A percentile compares a stretch with the other conserved stretches of the same genome.
These are phyloP conservation scores for Aspergillus avenaceus DNA, from an alignment of 495 filamentous ascomycete genomes.

Conservation along the genomic window DNA sequence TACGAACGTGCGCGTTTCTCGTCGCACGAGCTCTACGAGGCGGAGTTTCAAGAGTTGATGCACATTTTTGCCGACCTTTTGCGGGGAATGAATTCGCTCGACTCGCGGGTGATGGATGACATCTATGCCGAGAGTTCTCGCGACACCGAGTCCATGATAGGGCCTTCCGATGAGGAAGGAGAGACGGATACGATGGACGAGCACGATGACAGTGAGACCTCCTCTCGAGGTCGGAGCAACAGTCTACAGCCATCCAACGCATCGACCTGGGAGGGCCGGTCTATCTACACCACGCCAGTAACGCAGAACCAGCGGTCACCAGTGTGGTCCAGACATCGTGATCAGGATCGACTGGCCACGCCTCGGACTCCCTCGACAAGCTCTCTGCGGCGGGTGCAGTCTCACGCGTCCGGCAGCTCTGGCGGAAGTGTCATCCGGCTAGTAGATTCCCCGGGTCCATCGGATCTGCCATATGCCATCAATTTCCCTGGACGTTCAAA, in stretches of 20 bases:
- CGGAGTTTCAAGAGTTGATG: constrained; percentile 79
- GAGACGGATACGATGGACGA: constrained; percentile 39
- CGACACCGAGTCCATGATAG: constrained; percentile 36
- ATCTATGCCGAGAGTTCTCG: constrained; percentile 28
- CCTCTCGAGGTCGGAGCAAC: constrained; percentile 22
- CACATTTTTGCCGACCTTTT: constrained; percentile 80
- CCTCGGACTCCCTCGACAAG: constrained; percentile 32
- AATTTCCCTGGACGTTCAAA: constrained; percentile 21
- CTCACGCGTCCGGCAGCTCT: constrained; percentile 34
- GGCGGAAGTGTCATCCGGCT: constrained; percentile 46
- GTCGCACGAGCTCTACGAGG: constrained; percentile 51
- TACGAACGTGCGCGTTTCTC: constrained; percentile 89
- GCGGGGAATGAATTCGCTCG: constrained; percentile 64
- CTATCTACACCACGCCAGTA: constrained; percentile 28
- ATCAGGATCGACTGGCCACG: neutral
- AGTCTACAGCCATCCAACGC: constrained; percentile 29
- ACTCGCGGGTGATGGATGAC: constrained; percentile 44
- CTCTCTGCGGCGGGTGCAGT: constrained; percentile 34
- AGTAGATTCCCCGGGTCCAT: constrained; percentile 28
- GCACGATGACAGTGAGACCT: constrained; percentile 17
- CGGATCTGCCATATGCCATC: constrained; percentile 45
- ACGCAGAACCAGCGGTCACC: constrained; percentile 15
- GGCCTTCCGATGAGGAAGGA: constrained; percentile 44
- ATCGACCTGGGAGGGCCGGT: constrained; percentile 29
- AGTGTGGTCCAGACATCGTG: neutral